Evolutionary conservation across 2,329 filamentous ascomycete genomes (phyloP), one percentile per base, ranked within the genome.

Genomic region (Cadophora gregata): DNA sequence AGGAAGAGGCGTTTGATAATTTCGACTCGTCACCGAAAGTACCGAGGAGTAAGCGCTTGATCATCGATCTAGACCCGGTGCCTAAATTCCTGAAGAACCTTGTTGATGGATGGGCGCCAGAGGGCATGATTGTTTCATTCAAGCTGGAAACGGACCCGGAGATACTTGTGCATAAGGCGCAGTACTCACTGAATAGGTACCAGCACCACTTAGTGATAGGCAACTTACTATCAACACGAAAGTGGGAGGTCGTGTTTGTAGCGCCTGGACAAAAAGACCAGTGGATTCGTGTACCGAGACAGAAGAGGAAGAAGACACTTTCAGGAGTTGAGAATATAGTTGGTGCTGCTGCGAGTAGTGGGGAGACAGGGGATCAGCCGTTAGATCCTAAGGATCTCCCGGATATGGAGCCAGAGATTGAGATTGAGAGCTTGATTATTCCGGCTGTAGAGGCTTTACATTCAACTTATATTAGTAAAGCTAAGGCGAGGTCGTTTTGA

Each of bases 171-270:
- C 88, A 90, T 79, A 99, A 99, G 82, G 93, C 95, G 19, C 86
- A 90, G 71, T 91, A 94, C 77, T 93, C 93, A 5, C 85, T 99
- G 59, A 86, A 94, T 68, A 90, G 94, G 65, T 99, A 98, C 80
- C 89, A 93, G 72, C 96, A 99, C 78, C 93, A 98, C 76, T 85
- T 99, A 7, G 96, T 99, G 60, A 96, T 99, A 76, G 96, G 96
- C 2, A 99, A 99, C 76, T 80, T 98, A 68, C 85, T 99, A n/a
- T 87, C 91, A 7, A 98, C 96, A 2, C 86, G 96, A 67, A 98
- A 98, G 80, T 97, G 93, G 88, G 96, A 98, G 79, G 96, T 99
- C 4, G 93, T 98, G 5, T 98, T 99, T 77, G 93, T 98, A 10
- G 90, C 90, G 0, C 90, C 90, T 0, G 84, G 86, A 21, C 83